phyloP scores from a whole-genome alignment of 371 early-diverging fungal species.

The Mortierella sp. region DNA sequence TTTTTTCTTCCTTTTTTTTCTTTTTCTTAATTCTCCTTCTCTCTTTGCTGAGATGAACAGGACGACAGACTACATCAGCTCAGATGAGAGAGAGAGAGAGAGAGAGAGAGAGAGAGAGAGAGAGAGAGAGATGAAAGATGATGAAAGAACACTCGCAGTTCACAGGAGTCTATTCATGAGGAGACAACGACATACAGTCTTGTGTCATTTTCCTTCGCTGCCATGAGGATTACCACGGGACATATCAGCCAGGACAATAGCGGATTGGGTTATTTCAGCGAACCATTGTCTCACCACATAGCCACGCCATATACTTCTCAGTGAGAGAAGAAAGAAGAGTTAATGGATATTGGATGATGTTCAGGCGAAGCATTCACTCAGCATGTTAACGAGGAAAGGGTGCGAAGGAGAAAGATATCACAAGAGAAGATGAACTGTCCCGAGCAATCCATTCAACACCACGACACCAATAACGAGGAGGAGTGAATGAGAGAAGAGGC shows the following conservation, averaged over 20 bases:
- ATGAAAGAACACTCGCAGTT: background rate
- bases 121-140: background rate
- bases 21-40: background rate
- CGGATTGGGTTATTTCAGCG: background rate
- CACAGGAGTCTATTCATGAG: background rate
- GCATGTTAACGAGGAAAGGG: background rate
- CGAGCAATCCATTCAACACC: background rate
- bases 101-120: background rate
- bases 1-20: constrained; percentile 1
- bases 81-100: constrained; percentile 9
- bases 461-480: background rate
- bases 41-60: background rate
- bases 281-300: background rate
- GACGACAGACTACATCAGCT: background rate
- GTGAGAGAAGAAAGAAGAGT: background rate
- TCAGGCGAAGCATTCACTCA: background rate
- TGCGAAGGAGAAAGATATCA: background rate
- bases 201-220: background rate
- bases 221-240: background rate
- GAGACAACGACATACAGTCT: too few relatives aligned
- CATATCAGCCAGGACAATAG: background rate
- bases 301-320: background rate
- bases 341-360: background rate
- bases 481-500: background rate
- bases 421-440: background rate